These are phyloP conservation scores for Porogramme epimiltina DNA, from an alignment of 1,284 basidiomycete species.

Conservation along the genomic window DNA sequence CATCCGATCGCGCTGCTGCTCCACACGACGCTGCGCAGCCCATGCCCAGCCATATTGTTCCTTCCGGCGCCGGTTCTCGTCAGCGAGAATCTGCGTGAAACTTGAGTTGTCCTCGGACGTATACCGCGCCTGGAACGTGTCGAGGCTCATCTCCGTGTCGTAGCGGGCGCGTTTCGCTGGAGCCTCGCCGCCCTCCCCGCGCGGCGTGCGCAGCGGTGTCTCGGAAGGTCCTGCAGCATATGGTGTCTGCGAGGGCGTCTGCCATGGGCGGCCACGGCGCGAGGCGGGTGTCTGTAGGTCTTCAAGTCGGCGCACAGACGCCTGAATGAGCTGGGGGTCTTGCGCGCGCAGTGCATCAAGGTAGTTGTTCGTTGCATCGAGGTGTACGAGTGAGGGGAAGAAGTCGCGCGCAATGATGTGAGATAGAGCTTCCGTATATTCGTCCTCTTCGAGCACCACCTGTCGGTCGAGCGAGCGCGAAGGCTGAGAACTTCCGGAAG, in stretches of 20 bases:
- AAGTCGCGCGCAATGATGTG: constrained; percentile 96
- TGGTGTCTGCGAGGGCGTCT: constrained; percentile 68
- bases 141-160: constrained; percentile 67
- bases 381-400: constrained; percentile 88
- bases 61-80: constrained; percentile 81
- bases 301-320: constrained; percentile 74
- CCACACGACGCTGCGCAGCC: constrained; percentile 83
- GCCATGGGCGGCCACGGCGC: constrained; percentile 39
- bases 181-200: constrained; percentile 40
- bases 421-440: constrained; percentile 91
- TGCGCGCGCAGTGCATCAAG: constrained; percentile 75
- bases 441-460: constrained; percentile 88
- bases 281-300: constrained; percentile 58
- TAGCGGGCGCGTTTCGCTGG: constrained; percentile 58
- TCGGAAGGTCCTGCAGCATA: constrained; percentile 62
- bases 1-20: constrained; percentile 62
- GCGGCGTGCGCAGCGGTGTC: constrained; percentile 59
- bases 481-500: constrained; percentile 22
- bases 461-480: constrained; percentile 71
- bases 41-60: constrained; percentile 89
- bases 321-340: constrained; percentile 73
- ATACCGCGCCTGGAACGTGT: constrained; percentile 86
- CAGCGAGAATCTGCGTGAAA: constrained; percentile 87
- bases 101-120: constrained; percentile 96
- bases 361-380: constrained; percentile 86